Conservation (phyloP, 306 rosid genomes). For the Cyamopsis tetragonoloba region DNA sequence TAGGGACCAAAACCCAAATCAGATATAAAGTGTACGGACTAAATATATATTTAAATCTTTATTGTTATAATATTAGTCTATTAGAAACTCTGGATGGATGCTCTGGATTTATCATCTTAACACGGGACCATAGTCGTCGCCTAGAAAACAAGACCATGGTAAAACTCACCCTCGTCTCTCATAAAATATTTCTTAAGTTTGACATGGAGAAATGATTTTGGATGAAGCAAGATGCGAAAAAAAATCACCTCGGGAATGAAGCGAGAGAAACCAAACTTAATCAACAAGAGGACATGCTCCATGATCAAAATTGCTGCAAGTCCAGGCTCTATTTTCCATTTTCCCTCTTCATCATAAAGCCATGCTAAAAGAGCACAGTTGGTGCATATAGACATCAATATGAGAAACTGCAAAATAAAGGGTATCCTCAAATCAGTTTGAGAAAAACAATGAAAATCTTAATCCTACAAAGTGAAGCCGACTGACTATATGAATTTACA, state of each 20-base stretch:
- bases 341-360: constrained; percentile 86
- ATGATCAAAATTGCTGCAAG: constrained; percentile 86
- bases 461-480: too few relatives aligned
- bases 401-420: constrained; percentile 61
- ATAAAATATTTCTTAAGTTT: neutral
- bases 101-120: too few relatives aligned
- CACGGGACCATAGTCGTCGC: too few relatives aligned
- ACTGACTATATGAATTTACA: too few relatives aligned
- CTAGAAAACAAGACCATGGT: constrained; percentile 4
- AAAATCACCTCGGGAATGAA: constrained; percentile 73
- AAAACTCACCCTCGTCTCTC: neutral
- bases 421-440: constrained; percentile 23
- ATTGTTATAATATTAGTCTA: too few relatives aligned
- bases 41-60: too few relatives aligned
- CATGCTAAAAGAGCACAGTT: constrained; percentile 91
- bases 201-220: neutral
- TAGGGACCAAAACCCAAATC: too few relatives aligned
- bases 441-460: too few relatives aligned
- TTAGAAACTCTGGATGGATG: too few relatives aligned
- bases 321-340: constrained; percentile 97
- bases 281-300: constrained; percentile 82
- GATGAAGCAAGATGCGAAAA: constrained; percentile 2
- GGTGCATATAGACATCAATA: constrained; percentile 84
- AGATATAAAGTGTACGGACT: too few relatives aligned
- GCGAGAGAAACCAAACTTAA: constrained; percentile 89